Base-by-base conservation (phyloP, 2,329 filamentous ascomycete species). In the Fusarium chuoi region DNA sequence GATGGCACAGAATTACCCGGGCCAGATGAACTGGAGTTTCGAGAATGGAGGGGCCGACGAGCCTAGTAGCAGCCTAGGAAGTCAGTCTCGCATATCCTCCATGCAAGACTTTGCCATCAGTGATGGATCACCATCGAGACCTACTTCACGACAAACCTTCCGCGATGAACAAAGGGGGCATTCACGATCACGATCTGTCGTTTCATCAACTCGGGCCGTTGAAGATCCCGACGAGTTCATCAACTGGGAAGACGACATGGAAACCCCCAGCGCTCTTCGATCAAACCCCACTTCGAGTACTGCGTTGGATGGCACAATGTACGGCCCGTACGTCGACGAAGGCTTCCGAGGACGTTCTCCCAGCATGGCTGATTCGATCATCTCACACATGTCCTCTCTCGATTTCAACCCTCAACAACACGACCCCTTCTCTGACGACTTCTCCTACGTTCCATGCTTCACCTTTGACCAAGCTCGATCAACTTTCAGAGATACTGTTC, bases 361-460 rank as follows among this genome's bases (percentile, higher is more conserved):
- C 39, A 98, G 95, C 79, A 89, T 95, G 83, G 91, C 93, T 8
- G 94, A 93, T 60, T 96, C 93, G 68, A 90, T 91, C 78, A 90
- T 92, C 77, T 90, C 93, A 57, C 87, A 91, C 83, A 90, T 92
- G 88, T 92, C 90, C 7, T 90, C 89, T 2, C 82, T 92, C 42
- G 90, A 92, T 78, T 89, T 86, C 78, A 88, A 88, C 75, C 80
- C 83, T 14, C 87, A 86, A 48, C 87, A 85, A 18, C 90, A 93
- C 70, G 90, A 92, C 71, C 87, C 90, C 4, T 91, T 94, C 68
- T 92, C 94, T 41, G 94, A 98, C 76, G 95, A 98, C 80, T 94
- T 94, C 81, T 94, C 93, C 41, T 98, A 96, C 79, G 96, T 98
- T 22, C 96, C 96, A 22, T 95, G 95, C 83, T 93, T 99, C 84